Base-by-base conservation (phyloP, 2,329 filamentous ascomycete genomes). In the Botryotinia calthae region DNA sequence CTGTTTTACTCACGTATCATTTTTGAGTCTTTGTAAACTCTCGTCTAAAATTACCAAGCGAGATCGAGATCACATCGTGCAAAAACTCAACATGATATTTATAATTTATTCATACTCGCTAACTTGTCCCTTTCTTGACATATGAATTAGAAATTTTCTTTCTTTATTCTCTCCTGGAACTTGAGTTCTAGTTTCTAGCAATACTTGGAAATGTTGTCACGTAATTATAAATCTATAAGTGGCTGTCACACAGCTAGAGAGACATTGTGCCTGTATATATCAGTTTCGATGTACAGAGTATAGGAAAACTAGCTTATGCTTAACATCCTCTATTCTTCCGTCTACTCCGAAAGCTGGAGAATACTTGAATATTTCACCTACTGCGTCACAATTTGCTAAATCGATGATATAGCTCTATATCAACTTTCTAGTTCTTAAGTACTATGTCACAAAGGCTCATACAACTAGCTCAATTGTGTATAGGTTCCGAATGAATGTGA, bases 391-490 rank as follows among this genome's bases (percentile, higher is more conserved):
- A 14, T 12, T 12, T 14, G 40, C 22, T 5, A 48, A 48, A 51
- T 4, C 10, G 10, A 51, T 14, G 10, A 6, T 2, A n/a, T 2
- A 4, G 10, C 10, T 51, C 48, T 48, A 12, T 25, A 48, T 25
- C 18, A 16, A 42, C 14, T 42, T 42, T 42, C 42, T 42, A 16
- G 7, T 18, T 42, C 14, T 42, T 5, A 16, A 9, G 1, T 25
- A 51, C 46, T 6, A 10, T 51, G 10, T 51, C 22, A 25, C 22
- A 25, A 0, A 25, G 10, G 6, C 4, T 25, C 1, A 51, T 25
- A 5, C 4, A 0, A 10, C 0, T 14, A 51, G 22, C 22, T 0
- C 0, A 10, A 14, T 51, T 25, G 4, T 22, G 4, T 14, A 4
- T 51, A 51, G 46, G 6, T 9, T 14, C 37, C 37, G 8, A 25